Percentiles rank a stretch among this genome's conserved stretches.
phyloP scores from a whole-genome alignment of 345 rosid genomes.

The Sapria himalayana region DNA sequence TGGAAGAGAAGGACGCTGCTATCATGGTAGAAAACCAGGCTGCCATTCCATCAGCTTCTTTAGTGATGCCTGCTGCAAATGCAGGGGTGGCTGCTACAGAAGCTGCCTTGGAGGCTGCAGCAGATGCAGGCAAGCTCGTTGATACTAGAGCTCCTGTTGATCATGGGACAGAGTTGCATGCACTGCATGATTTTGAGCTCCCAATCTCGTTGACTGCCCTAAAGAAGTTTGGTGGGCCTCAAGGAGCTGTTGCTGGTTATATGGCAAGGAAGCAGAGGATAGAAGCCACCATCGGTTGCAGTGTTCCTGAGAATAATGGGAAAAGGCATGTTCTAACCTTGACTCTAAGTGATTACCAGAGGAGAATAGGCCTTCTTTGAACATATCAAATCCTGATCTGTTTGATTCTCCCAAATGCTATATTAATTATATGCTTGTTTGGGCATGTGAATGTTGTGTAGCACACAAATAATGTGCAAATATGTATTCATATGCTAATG shows the following conservation, averaged over 20 bases:
- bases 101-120: conserved; percentile 88
- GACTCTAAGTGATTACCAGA: conserved; percentile 94
- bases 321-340: conserved; percentile 70
- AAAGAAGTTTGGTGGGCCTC: conserved; percentile 58
- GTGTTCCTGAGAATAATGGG: conserved; percentile 67
- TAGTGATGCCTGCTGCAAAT: too few relatives aligned
- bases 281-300: conserved; percentile 73
- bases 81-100: conserved; percentile 43
- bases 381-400: too few relatives aligned
- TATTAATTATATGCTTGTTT: too few relatives aligned
- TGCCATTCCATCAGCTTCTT: conserved; percentile 7
- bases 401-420: too few relatives aligned
- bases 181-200: conserved; percentile 62
- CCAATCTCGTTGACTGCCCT: conserved; percentile 44
- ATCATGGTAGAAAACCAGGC: conserved; percentile 13
- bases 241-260: conserved; percentile 71
- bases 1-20: conserved; percentile 14
- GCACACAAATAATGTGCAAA: too few relatives aligned
- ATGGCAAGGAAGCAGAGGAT: conserved; percentile 80
- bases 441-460: too few relatives aligned
- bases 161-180: conserved; percentile 54
- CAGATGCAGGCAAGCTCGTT: conserved; percentile 83
- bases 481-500: too few relatives aligned
- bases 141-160: conserved; percentile 87
- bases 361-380: conserved; percentile 93